Evolutionary conservation across 2,329 filamentous ascomycete genomes (phyloP), one percentile per base, ranked within the genome.

Genomic region (Pseudogymnoascus sp.): DNA sequence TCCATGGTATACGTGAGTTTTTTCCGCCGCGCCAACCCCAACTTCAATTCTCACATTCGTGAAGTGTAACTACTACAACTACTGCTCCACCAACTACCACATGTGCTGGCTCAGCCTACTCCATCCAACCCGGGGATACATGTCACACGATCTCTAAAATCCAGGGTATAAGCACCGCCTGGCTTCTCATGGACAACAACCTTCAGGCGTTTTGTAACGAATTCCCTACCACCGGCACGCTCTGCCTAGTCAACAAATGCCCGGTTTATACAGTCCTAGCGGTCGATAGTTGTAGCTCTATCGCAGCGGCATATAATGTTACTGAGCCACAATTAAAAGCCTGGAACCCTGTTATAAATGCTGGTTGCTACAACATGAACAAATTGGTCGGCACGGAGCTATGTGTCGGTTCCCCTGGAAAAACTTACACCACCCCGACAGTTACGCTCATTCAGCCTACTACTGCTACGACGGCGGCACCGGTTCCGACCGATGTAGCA

Each of bases 401-500:
- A 11, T 33, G 50, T 35, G 19, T 59, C 26, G 64, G 60, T 62
- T 66, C 36, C 61, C 66, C 21, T 57, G 63, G 26, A 60, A 62
- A 57, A 65, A 66, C 44, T 57, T 61, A 40, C 40, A 63, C 31
- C 42, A 60, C 26, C 61, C 65, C 19, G 59, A 61, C n/a, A 65
- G 63, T 38, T 59, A 60, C n/a, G 42, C 59, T 26, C 66, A 64
- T 40, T 62, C 67, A 31, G 63, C 65, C 9, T 61, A 59, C 60
- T 62, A 63, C 9, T 13, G 26, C 50, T 59, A 59, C 50, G 26
- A 59, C 50, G 9, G 15, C 50, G 21, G 50, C 50, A 17, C 50
- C 50, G 9, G 15, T 59, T 26, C 50, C 50, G 13, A 31, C 50
- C 15, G 11, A 59, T 10, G 31, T 68, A n/a, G 71, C 69, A 36